Evolutionary conservation across 352 stramenopile species (phyloP).

Genomic region (Phytophthora sojae): DNA sequence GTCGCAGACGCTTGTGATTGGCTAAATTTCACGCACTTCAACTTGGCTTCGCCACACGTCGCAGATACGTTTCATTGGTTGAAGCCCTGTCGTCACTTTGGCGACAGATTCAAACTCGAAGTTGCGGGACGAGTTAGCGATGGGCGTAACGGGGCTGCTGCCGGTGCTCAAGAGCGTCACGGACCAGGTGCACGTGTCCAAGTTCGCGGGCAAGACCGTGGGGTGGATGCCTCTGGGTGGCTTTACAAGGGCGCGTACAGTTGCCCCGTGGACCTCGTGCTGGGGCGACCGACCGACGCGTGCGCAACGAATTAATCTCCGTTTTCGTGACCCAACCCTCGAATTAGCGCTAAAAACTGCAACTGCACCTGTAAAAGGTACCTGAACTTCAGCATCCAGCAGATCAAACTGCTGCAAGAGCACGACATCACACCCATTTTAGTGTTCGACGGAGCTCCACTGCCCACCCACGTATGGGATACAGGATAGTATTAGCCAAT

Average conservation of each 20-base stretch:
- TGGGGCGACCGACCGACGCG: conserved; percentile 58
- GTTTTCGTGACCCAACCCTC: conserved; percentile 13
- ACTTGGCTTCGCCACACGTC: conserved; percentile 9
- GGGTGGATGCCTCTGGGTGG: conserved; percentile 81
- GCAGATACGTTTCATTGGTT: neutral
- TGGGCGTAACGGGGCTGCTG: conserved; percentile 80
- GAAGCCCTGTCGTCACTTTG: conserved; percentile 7
- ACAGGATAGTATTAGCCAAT: too few species aligned
- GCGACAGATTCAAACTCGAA: conserved; percentile 33
- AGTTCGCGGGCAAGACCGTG: conserved; percentile 76
- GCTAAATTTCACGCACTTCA: neutral
- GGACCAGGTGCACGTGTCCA: conserved; percentile 76
- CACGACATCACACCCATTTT: conserved; percentile 89
- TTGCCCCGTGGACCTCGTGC: conserved; percentile 87
- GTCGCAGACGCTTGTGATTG: conserved; percentile 15
- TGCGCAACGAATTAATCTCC: conserved; percentile 48
- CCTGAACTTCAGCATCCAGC: conserved; percentile 88
- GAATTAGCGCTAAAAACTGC: conserved; percentile 40
- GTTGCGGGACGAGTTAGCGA: conserved; percentile 32
- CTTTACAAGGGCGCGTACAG: conserved; percentile 93
- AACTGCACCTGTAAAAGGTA: conserved; percentile 50
- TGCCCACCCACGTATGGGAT: too few species aligned
- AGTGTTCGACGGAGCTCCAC: conserved; percentile 94
- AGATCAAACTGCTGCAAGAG: conserved; percentile 88
- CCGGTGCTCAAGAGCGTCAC: conserved; percentile 76